Evolutionary conservation across 257 asterid genomes (phyloP).

Genomic region (Scutellaria minor): DNA sequence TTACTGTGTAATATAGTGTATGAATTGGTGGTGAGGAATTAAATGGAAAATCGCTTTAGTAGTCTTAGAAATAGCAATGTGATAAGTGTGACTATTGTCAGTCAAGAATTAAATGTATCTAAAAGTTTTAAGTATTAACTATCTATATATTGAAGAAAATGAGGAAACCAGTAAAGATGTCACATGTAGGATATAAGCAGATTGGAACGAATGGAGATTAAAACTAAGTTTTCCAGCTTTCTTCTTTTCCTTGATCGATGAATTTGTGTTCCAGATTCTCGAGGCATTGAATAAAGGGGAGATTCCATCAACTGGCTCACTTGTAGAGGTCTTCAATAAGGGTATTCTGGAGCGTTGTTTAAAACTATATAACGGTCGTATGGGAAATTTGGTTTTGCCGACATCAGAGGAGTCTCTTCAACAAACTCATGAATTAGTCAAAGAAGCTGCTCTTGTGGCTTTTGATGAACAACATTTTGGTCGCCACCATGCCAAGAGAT

Average conservation of each 20-base stretch:
- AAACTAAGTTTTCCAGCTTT: background rate
- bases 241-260: conserved; percentile 18
- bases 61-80: no score
- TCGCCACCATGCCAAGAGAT: conserved; percentile 87
- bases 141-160: no score
- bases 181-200: no score
- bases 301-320: conserved; percentile 96
- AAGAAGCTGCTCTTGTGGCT: conserved; percentile 60
- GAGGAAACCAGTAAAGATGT: no score
- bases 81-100: no score
- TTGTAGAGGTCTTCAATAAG: conserved; percentile 94
- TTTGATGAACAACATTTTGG: conserved; percentile 97
- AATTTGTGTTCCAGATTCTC: conserved; percentile 66
- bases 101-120: no score
- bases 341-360: conserved; percentile 78
- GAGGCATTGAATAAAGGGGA: conserved; percentile 98
- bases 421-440: conserved; percentile 64
- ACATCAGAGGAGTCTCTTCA: conserved; percentile 63
- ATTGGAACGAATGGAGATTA: no score
- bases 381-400: conserved; percentile 66
- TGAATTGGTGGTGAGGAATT: background rate
- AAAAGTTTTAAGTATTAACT: no score
- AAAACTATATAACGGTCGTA: conserved; percentile 60
- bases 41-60: no score
- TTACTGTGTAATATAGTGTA: background rate